Evolutionary conservation across 768 basidiomycete genomes (phyloP).

Genomic region (Termitomyces sp.): DNA sequence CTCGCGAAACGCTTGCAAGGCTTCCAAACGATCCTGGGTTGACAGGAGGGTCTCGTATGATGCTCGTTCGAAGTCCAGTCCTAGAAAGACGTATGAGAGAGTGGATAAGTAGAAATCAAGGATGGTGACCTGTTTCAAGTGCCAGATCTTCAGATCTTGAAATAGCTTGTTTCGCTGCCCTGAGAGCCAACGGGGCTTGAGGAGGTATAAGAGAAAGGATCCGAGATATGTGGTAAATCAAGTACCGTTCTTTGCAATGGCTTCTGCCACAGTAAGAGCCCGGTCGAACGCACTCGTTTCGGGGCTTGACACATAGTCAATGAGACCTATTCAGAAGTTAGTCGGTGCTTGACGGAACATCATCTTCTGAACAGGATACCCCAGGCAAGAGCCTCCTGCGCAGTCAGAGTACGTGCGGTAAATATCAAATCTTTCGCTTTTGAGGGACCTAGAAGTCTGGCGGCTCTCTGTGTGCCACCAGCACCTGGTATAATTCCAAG

Average conservation of each 20-base stretch:
- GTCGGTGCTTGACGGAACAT: neutral
- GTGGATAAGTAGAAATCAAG: neutral
- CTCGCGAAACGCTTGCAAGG: constrained; percentile 81
- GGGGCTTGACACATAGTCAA: constrained; percentile 75
- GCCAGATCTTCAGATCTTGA: constrained; percentile 75
- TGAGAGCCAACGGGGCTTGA: constrained; percentile 78
- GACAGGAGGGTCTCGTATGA: constrained; percentile 79
- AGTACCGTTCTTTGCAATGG: constrained; percentile 66
- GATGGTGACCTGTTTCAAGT: constrained; percentile 64
- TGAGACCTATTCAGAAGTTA: constrained; percentile 52
- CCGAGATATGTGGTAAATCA: neutral
- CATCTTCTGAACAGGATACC: constrained; percentile 40
- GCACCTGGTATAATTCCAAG: constrained; percentile 89
- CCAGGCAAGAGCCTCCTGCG: constrained; percentile 64
- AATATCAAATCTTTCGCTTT: constrained; percentile 87
- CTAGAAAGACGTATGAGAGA: constrained; percentile 26
- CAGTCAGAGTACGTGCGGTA: constrained; percentile 67
- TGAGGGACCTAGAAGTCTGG: constrained; percentile 72
- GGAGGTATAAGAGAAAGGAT: neutral
- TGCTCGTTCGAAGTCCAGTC: constrained; percentile 89
- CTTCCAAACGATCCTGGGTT: constrained; percentile 77
- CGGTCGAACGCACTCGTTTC: constrained; percentile 61
- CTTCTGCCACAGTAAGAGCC: constrained; percentile 63
- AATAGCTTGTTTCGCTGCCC: constrained; percentile 86
- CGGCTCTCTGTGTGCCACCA: constrained; percentile 82